Evolutionary conservation across 2,329 filamentous ascomycete genomes (phyloP).

Genomic region (Cylindrodendrum hubeiense): DNA sequence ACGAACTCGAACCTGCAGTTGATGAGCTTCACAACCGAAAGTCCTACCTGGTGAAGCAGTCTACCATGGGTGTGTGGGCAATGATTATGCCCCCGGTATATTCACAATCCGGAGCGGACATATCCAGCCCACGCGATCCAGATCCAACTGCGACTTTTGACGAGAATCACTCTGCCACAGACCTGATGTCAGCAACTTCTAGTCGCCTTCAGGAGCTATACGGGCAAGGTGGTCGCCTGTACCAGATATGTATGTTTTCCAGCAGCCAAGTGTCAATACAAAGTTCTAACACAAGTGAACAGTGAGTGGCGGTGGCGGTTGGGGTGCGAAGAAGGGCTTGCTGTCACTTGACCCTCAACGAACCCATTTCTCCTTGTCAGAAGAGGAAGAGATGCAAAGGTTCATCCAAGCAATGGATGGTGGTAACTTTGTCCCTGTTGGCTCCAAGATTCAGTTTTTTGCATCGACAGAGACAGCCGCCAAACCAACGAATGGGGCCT

Average conservation of each 20-base stretch:
- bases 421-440: constrained; percentile 69
- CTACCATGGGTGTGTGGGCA: constrained; percentile 78
- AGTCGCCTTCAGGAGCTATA: constrained; percentile 51
- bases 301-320: constrained; percentile 86
- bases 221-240: constrained; percentile 58
- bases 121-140: constrained; percentile 20
- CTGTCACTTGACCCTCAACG: constrained; percentile 82
- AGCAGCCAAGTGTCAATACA: background rate
- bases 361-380: constrained; percentile 58
- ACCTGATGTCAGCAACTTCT: constrained; percentile 42
- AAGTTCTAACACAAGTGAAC: constrained; percentile 30
- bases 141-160: constrained; percentile 39
- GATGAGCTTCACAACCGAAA: constrained; percentile 65
- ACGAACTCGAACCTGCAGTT: constrained; percentile 77
- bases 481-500: constrained; percentile 31
- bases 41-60: constrained; percentile 48
- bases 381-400: constrained; percentile 64
- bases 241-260: constrained; percentile 51
- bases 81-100: constrained; percentile 66
- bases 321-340: constrained; percentile 84
- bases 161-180: constrained; percentile 33
- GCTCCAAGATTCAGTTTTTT: constrained; percentile 77
- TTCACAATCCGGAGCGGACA: constrained; percentile 24
- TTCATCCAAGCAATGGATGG: constrained; percentile 64
- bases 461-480: constrained; percentile 51